A percentile compares a stretch with the other conserved stretches of the same genome.
Evolutionary conservation across 768 basidiomycete species (phyloP).

Genomic region (Roridomyces roridus): DNA sequence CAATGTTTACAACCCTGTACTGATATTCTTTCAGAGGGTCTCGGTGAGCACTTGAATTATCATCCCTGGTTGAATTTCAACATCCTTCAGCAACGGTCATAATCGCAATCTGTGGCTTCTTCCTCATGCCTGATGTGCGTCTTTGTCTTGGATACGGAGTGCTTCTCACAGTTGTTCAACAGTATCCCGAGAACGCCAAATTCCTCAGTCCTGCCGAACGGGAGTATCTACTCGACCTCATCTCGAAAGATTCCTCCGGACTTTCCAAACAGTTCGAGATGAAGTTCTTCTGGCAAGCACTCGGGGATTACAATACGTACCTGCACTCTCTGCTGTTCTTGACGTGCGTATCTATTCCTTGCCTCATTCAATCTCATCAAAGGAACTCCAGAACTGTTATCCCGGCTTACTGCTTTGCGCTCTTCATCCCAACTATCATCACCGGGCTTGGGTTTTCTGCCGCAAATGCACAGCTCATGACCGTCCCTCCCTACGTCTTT

Average conservation of each 20-base stretch:
- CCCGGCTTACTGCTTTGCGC: slow-evolving; percentile 9
- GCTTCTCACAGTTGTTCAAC: too few species aligned
- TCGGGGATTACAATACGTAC: slow-evolving; percentile 5
- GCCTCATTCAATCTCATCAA: not conserved
- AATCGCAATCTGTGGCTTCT: not conserved
- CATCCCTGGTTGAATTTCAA: not conserved
- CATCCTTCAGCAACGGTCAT: not conserved
- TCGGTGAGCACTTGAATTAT: not conserved
- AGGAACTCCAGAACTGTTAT: not conserved
- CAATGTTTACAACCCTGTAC: not conserved
- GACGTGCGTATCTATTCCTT: not conserved
- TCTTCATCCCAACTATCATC: slow-evolving; percentile 12
- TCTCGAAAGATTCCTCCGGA: slow-evolving; percentile 3
- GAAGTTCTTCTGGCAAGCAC: slow-evolving; percentile 10
- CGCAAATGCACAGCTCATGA: slow-evolving; percentile 4
- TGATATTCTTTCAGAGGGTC: not conserved
- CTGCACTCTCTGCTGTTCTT: slow-evolving; percentile 9
- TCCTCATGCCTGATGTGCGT: slow-evolving; percentile 2
- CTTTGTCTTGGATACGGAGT: not conserved
- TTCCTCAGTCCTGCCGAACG: slow-evolving; percentile 2
- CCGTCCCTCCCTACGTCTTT: slow-evolving; percentile 2
- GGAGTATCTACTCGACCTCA: slow-evolving; percentile 3
- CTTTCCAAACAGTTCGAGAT: slow-evolving; percentile 7
- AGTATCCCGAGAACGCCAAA: slow-evolving; percentile 8
- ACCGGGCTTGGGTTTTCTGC: slow-evolving; percentile 1